A percentile compares a stretch with the other conserved stretches of the same genome.
Conservation (phyloP, 176 grass and related monocot genomes). For the Panicum miliaceum region DNA sequence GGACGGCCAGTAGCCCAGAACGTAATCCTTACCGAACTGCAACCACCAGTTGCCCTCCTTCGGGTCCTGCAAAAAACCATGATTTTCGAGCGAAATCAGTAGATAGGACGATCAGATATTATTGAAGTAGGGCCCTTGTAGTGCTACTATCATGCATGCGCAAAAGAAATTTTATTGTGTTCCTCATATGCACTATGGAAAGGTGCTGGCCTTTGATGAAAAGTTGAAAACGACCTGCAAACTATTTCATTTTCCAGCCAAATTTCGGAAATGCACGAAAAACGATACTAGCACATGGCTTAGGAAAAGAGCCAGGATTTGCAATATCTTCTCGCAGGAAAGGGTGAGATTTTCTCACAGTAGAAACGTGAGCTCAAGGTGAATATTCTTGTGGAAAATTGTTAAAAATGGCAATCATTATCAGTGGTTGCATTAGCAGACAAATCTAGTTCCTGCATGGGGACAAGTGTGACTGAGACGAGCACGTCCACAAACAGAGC, state of each 20-base stretch:
- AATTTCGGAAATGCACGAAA: not conserved
- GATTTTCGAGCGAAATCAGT: not conserved
- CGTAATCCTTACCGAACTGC: conserved; percentile 70
- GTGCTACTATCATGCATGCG: conserved; percentile 37
- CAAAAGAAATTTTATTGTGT: conserved; percentile 26
- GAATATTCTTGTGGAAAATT: conserved; percentile 40
- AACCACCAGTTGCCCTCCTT: conserved; percentile 89
- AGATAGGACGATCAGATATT: conserved; percentile 34
- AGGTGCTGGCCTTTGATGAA: conserved; percentile 39
- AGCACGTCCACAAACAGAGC: conserved; percentile 37
- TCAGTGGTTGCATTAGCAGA: conserved; percentile 27
- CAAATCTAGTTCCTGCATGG: conserved; percentile 23
- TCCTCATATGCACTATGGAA: conserved; percentile 44
- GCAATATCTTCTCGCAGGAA: not conserved
- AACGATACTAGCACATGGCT: conserved; percentile 34
- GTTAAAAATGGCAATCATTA: conserved; percentile 16
- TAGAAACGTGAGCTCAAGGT: not conserved
- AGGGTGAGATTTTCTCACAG: conserved; percentile 10
- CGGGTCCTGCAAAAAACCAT: conserved; percentile 57
- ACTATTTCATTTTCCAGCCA: not conserved
- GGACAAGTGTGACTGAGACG: conserved; percentile 40
- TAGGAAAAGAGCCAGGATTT: conserved; percentile 22
- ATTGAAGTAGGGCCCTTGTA: conserved; percentile 37
- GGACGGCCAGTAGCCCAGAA: conserved; percentile 84
- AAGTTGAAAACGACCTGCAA: not conserved